Base-by-base conservation (phyloP, 2,329 filamentous ascomycete species). In the Claviceps cyperi region DNA sequence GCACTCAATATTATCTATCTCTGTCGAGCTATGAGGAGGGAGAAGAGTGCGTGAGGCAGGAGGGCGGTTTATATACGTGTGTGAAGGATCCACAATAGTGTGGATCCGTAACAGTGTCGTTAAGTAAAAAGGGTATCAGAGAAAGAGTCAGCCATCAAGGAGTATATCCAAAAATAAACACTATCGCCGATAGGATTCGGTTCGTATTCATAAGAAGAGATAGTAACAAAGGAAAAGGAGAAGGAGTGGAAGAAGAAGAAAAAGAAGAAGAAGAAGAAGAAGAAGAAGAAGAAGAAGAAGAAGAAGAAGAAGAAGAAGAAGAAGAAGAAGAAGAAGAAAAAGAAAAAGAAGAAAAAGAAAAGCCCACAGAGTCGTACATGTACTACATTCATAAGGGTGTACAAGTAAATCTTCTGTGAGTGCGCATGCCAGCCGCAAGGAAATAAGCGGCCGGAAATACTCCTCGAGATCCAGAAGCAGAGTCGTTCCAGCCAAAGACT, bases 181-280 rank as follows among this genome's bases (percentile, higher is more conserved):
- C 61, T 60, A 62, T 64, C 57, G 60, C 60, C 61, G 56, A 61
- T 59, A 59, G 54, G 52, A 51, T 56, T 56, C 52, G 55, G 58
- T 54, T 58, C 54, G 59, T 61, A 56, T 58, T 54, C 54, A 60
- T 46, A 14, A 52, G 51, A 51, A 56, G 54, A 37, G 54, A 53
- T 56, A 52, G 15, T 11, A 32, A 32, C 28, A 51, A 37, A 52
- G 17, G 4, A 40, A 17, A 40, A 11, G 38, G 13, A 40, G n/a
- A 43, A 39, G 15, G 4, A 21, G 36, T 15, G 15, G 21, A 5
- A 21, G 21, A 21, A 4, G 21, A 15, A 37, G 15, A 37, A 15
- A 5, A 37, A 2, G 8, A 9, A 9, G 8, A 9, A 9, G 7
- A 24, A 2, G 7, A 24, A 24, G 7, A 7, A 24, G 7, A 24